These are phyloP conservation scores for Colletotrichum orbiculare DNA, from an alignment of 2,329 filamentous ascomycete species.

Conservation along the genomic window DNA sequence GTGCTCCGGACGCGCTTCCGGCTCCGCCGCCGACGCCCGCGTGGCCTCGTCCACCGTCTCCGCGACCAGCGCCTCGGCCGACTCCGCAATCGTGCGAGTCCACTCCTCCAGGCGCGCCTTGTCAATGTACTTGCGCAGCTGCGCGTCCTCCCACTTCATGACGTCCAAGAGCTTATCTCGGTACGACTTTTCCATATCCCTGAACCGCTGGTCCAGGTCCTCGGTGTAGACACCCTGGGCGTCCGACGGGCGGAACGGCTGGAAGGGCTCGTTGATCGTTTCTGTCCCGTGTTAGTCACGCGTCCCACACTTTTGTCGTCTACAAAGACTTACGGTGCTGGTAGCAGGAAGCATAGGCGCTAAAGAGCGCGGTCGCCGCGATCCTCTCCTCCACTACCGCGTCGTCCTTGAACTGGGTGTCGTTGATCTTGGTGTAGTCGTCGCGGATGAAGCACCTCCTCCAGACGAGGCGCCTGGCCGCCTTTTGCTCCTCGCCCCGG, in stretches of 20 bases:
- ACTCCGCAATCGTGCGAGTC: conserved; percentile 56
- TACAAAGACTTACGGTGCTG: conserved; percentile 62
- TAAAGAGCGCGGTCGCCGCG: conserved; percentile 74
- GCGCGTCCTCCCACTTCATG: conserved; percentile 77
- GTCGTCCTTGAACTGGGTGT: conserved; percentile 80
- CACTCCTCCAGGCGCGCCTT: conserved; percentile 78
- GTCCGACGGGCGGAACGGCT: conserved; percentile 62
- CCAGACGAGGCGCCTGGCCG: conserved; percentile 79
- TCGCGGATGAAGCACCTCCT: conserved; percentile 86
- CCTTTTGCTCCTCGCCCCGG: conserved; percentile 66
- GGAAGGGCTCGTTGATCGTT: conserved; percentile 54
- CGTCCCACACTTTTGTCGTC: conserved; percentile 25
- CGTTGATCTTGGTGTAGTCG: conserved; percentile 84
- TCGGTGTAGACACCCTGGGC: conserved; percentile 70
- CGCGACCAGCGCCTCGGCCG: conserved; percentile 49
- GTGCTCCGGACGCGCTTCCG: conserved; percentile 15
- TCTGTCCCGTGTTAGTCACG: conserved; percentile 50
- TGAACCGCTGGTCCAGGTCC: conserved; percentile 69
- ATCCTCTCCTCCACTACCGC: conserved; percentile 72
- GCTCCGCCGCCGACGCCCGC: conserved; percentile 21
- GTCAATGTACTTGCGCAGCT: conserved; percentile 72
- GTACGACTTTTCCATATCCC: conserved; percentile 70
- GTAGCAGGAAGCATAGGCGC: conserved; percentile 72
- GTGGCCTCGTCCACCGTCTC: conserved; percentile 45
- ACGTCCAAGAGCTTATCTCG: conserved; percentile 76